Evolutionary conservation across 768 basidiomycete species (phyloP).

Genomic region (Boletus eberwhitei): DNA sequence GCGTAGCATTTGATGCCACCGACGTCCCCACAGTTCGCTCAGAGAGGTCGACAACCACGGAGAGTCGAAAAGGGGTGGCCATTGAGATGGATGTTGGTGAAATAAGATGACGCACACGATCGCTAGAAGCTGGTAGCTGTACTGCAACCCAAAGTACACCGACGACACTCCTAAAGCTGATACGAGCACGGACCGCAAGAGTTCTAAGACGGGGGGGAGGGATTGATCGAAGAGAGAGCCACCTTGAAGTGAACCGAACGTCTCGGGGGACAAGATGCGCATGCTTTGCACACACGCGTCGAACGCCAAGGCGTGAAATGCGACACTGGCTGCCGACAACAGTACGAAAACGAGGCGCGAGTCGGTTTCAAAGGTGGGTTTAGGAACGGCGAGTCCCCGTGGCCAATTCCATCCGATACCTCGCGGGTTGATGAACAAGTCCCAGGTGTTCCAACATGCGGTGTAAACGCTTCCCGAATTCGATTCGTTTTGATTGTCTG

Average conservation of each 20-base stretch:
- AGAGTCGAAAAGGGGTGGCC: constrained; percentile 59
- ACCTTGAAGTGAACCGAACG: constrained; percentile 34
- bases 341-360: constrained; percentile 15
- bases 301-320: constrained; percentile 9
- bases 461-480: constrained; percentile 1
- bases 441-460: constrained; percentile 28
- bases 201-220: constrained; percentile 31
- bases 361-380: neutral
- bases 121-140: constrained; percentile 38
- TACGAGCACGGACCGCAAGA: constrained; percentile 41
- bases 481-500: neutral
- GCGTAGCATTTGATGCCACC: constrained; percentile 70
- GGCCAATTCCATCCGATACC: constrained; percentile 31
- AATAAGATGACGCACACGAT: constrained; percentile 46
- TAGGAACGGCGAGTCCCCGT: constrained; percentile 16
- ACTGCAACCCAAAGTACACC: constrained; percentile 45
- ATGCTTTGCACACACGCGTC: constrained; percentile 14
- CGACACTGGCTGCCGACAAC: neutral
- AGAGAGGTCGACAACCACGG: constrained; percentile 60
- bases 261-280: constrained; percentile 36
- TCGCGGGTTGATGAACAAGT: constrained; percentile 22
- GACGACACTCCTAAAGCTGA: constrained; percentile 40
- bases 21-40: constrained; percentile 55
- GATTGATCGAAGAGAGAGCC: constrained; percentile 35
- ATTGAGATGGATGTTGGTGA: constrained; percentile 46